Evolutionary conservation across 352 stramenopile species (phyloP), one percentile per base, ranked within the genome.

Genomic region (Plasmopara halstedii): DNA sequence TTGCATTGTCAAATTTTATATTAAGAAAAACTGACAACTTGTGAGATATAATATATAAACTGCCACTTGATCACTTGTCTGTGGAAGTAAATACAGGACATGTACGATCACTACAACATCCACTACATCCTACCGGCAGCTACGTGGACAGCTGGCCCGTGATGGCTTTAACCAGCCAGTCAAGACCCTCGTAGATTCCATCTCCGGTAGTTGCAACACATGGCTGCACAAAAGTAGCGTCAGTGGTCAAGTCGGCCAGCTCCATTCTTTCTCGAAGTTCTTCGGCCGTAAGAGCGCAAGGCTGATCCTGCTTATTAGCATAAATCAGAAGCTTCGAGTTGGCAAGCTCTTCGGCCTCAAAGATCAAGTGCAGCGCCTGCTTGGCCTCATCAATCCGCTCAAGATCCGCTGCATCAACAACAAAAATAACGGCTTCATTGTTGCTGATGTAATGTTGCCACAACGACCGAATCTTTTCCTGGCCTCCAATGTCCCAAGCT

Each of bases 401-500:
- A 2, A 42, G 20, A 37, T 93, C 73, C 13, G 58, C 55, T 2
- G 65, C 67, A 43, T 95, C 83, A 2, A 95, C 68, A 19, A 95
- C 79, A 51, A 87, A 96, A 45, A 96, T 86, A 17, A 95, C 41
- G 25, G 58, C 84, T 32, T 91, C 63, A 4, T 69, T 84, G 44
- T 73, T 56, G 2, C 40, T 36, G 10, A 86, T 65, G 46, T 94
- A 93, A 52, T 94, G 63, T 17, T 61, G 46, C 80, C 79, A 95
- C 2, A 94, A 64, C 6, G 48, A 49, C 11, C 64, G 56, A 10
- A 77, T 63, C 20, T 53, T 56, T 15, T 56, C 56, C 38, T 76
- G 71, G 1, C 65, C 65, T 4, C 84, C 76, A 15, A 96, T 68
- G 60, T 96, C 85, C 85, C 85, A 95, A 17, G 77, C 67, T 3